phyloP scores from a whole-genome alignment of 441 rosid species.

The Erodium texanum region DNA sequence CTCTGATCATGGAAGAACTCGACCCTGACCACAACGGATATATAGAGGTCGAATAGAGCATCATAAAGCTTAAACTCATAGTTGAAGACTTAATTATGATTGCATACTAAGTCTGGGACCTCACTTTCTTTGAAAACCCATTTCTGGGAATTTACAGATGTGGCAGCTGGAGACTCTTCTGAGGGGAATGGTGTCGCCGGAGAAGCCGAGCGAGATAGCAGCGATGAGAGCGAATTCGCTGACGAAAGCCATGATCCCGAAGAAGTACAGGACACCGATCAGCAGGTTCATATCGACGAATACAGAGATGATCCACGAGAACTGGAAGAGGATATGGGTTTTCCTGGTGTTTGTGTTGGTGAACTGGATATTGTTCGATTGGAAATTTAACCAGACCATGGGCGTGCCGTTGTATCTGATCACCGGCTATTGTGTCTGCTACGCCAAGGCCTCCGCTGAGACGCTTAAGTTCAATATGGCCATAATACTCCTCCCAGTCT shows the following conservation, averaged over 20 bases:
- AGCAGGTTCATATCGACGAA: not conserved
- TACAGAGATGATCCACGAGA: slow-evolving; percentile 41
- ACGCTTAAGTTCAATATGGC: slow-evolving; percentile 91
- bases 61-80: no score
- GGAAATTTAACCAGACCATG: slow-evolving; percentile 27
- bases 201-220: not conserved
- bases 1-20: slow-evolving; percentile 83
- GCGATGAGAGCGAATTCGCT: not conserved
- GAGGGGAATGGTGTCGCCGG: not conserved
- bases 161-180: not conserved
- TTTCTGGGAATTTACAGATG: not conserved
- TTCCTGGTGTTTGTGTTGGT: slow-evolving; percentile 59
- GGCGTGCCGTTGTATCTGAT: slow-evolving; percentile 40
- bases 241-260: slow-evolving; percentile 46
- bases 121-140: not conserved
- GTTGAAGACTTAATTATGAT: no score
- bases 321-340: slow-evolving; percentile 85
- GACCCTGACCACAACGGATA: slow-evolving; percentile 77
- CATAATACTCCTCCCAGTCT: slow-evolving; percentile 66
- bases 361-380: not conserved
- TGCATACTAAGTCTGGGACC: not conserved
- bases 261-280: slow-evolving; percentile 13
- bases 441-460: slow-evolving; percentile 90
- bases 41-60: slow-evolving; percentile 51
- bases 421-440: slow-evolving; percentile 75